Evolutionary conservation across 2,329 filamentous ascomycete genomes (phyloP).

Genomic region (Fusarium mangiferae): DNA sequence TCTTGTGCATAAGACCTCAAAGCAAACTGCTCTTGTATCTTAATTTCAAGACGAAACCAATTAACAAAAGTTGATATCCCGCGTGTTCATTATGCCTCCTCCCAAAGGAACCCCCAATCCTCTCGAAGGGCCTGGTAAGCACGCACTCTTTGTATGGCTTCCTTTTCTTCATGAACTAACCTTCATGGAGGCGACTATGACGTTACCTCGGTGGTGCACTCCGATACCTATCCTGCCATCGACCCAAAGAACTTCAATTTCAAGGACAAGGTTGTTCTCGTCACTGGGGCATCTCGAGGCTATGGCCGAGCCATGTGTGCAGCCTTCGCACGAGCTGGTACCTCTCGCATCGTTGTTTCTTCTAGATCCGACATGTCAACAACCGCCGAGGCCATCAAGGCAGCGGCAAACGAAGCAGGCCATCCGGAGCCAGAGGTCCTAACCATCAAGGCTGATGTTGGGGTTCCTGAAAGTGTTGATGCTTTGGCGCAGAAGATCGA

Average conservation of each 20-base stretch:
- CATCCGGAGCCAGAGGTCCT: background rate
- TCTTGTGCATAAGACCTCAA: background rate
- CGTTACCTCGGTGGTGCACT: conserved; percentile 3
- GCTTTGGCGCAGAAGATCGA: background rate
- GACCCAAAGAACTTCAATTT: conserved; percentile 5
- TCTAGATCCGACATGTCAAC: conserved; percentile 4
- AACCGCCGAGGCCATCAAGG: background rate
- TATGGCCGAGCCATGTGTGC: conserved; percentile 14
- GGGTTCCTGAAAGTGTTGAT: conserved; percentile 7
- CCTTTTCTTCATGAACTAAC: background rate
- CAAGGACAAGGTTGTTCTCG: background rate
- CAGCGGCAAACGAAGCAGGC: background rate
- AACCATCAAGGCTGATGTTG: background rate
- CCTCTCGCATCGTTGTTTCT: background rate
- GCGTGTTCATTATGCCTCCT: background rate
- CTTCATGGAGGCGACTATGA: background rate
- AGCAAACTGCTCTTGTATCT: background rate
- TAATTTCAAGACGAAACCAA: no score
- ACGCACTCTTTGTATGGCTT: fast-evolving
- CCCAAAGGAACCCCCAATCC: conserved; percentile 8
- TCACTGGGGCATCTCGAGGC: conserved; percentile 16
- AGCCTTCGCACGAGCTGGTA: conserved; percentile 1
- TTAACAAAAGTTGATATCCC: background rate
- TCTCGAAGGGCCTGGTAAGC: conserved; percentile 11
- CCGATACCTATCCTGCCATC: conserved; percentile 7